Base-by-base conservation (phyloP, 2,329 filamentous ascomycete species). In the Juglanconis juglandina region DNA sequence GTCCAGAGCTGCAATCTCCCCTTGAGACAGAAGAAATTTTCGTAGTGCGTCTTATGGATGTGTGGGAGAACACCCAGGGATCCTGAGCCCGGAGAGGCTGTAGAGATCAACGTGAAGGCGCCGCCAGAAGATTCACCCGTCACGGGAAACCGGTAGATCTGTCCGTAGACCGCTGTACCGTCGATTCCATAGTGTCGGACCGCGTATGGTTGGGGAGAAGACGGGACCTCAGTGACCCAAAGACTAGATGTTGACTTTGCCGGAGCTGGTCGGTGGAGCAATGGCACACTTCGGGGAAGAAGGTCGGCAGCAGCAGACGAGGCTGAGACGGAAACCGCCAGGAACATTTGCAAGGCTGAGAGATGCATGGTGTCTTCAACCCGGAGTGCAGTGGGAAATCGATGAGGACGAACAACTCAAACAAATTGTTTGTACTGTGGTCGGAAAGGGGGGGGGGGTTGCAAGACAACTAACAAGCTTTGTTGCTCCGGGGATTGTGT, bases 1-100 rank as follows among this genome's bases (percentile, higher is more conserved):
- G 76, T 71, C 79, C 77, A 81, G 10, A 80, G 73, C 63, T 79
- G 76, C 63, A 76, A 74, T 8, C 75, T 72, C 14, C 78, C 77
- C 66, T 76, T 76, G 61, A 74, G 69, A 56, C 71, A 72, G 70
- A 76, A 79, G 67, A 80, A 79, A 69, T 78, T 80, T 67, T 80
- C 77, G 59, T 79, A 79, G 61, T 78, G 75, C 30, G 41, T 63
- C 53, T 70, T 66, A 62, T 81, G 77, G 42, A 72, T 70, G 63
- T 80, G 77, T 1, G 77, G 76, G 3, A 79, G 69, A 4, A 79
- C 75, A 14, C 76, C 77, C 0, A 79, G 66, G 1, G 66, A 66
- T 10, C 66, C 63, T 11, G 73, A 76, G 7, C 64, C 67, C 1
- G 76, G 74, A 1, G 75, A 70, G 59, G 76, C 77, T 50, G 77